Conservation (phyloP, 2,329 filamentous ascomycete genomes). For the Beauveria varroae region DNA sequence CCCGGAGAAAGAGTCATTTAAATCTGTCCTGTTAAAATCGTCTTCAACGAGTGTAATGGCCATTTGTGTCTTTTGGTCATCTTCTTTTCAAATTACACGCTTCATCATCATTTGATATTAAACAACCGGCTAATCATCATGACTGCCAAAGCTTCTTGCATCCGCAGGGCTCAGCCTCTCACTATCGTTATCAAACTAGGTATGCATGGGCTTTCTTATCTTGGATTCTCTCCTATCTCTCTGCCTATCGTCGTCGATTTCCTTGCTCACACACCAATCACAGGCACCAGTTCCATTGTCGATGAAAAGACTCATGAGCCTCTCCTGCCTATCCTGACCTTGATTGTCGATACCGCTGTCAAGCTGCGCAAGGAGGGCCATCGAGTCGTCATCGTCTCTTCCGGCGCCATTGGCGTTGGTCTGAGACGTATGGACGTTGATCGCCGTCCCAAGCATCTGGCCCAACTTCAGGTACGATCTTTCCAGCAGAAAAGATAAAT, state of each 20-base stretch:
- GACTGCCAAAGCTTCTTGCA: constrained; percentile 14
- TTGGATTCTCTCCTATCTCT: background rate
- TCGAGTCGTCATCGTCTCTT: constrained; percentile 91
- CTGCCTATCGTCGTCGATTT: background rate
- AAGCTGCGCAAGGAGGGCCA: constrained; percentile 85
- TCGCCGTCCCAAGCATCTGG: constrained; percentile 81
- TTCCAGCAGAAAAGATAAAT: background rate
- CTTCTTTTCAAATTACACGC: constrained; percentile 12
- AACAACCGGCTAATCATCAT: constrained; percentile 7
- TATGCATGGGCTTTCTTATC: constrained; percentile 34
- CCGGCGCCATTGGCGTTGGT: constrained; percentile 91
- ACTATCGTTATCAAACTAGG: constrained; percentile 84
- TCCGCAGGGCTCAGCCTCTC: constrained; percentile 36
- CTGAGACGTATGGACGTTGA: constrained; percentile 83
- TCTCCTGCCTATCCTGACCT: constrained; percentile 77
- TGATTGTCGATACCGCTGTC: constrained; percentile 91
- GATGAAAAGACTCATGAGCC: constrained; percentile 94
- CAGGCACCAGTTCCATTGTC: constrained; percentile 97
- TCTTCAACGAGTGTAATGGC: constrained; percentile 9
- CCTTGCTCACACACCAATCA: constrained; percentile 3
- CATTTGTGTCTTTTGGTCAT: constrained; percentile 6
- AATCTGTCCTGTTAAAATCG: background rate
- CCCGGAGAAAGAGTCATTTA: background rate
- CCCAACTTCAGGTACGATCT: constrained; percentile 58
- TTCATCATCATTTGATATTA: constrained; percentile 8